Evolutionary conservation across 2,329 filamentous ascomycete species (phyloP), one percentile per base, ranked within the genome.

Genomic region (Venturia pyrina): DNA sequence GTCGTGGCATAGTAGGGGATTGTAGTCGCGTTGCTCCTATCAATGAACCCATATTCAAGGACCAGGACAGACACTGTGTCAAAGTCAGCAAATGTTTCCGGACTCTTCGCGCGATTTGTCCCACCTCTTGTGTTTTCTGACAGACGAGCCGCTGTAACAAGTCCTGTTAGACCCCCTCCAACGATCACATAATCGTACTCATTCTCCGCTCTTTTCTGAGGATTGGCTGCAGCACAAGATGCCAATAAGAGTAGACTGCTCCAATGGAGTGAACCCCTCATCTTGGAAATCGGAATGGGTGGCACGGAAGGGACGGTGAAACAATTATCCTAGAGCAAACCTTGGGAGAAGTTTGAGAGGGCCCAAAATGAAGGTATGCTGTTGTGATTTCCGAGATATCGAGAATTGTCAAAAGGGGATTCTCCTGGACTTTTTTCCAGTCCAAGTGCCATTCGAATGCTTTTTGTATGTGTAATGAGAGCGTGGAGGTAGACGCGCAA

Each of bases 121-220:
- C 15, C 21, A 53, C 48, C 57, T n/a, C 21, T 43, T 21, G 34
- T 19, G 13, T 61, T 15, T 21, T 61, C 57, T 43, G 57, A 61
- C 13, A 61, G 57, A 40, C 57, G 34, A 13, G 34, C 57, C 8
- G 57, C 57, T 21, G 40, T 19, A 28, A 61, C 57, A 17, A 71
- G 24, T 67, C 67, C 69, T 56, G 19, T 46, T 64, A 66, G 67
- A 46, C 65, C 67, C 13, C 32, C 57, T 11, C 57, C 57, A 17
- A 61, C 40, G 15, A 61, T 61, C 34, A 61, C 57, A 61, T 61
- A 61, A 32, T 61, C 57, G 32, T 40, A 61, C 28, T 61, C 57
- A 40, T 40, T 61, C 7, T 21, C 57, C 3, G 57, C 57, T 53
- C 48, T 53, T 13, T 28, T 28, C 48, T 53, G 48, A 28, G 21